phyloP scores from a whole-genome alignment of 164 flowering plant species.

The Piper longum region DNA sequence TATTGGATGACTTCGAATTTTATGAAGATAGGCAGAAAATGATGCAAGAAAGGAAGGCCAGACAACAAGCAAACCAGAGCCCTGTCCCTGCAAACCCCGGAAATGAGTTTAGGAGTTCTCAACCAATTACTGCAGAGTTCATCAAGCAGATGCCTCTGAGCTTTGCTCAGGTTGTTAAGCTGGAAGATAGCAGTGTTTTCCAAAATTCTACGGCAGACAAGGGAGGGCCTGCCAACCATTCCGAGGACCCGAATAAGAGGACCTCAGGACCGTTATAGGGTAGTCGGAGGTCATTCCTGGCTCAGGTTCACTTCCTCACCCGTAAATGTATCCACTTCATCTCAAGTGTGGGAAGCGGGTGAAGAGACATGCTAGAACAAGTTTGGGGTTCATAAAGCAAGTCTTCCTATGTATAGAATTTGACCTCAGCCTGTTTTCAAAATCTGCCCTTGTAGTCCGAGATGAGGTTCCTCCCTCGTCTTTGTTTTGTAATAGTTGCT shows the following conservation, averaged over 20 bases:
- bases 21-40: slow-evolving; percentile 60
- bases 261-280: not conserved
- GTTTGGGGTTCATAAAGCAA: not conserved
- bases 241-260: not conserved
- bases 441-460: not conserved
- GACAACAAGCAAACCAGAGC: slow-evolving; percentile 26
- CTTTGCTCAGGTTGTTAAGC: slow-evolving; percentile 44
- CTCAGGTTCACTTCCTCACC: not conserved
- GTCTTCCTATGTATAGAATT: not conserved
- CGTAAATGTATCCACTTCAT: not conserved
- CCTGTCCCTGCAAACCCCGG: slow-evolving; percentile 10
- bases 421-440: not conserved
- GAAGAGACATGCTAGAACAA: not conserved
- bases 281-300: not conserved
- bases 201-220: slow-evolving; percentile 4
- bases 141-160: slow-evolving; percentile 47
- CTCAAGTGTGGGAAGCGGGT: not conserved
- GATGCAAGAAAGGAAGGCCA: slow-evolving; percentile 61
- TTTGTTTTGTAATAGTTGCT: not conserved
- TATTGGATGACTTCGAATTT: slow-evolving; percentile 60
- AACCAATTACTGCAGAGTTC: slow-evolving; percentile 19
- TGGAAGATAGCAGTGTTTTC: slow-evolving; percentile 34
- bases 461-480: not conserved
- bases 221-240: slow-evolving; percentile 1
- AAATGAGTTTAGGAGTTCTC: slow-evolving; percentile 18